phyloP scores from a whole-genome alignment of 371 early-diverging fungal species.

The Scutellospora calospora region DNA sequence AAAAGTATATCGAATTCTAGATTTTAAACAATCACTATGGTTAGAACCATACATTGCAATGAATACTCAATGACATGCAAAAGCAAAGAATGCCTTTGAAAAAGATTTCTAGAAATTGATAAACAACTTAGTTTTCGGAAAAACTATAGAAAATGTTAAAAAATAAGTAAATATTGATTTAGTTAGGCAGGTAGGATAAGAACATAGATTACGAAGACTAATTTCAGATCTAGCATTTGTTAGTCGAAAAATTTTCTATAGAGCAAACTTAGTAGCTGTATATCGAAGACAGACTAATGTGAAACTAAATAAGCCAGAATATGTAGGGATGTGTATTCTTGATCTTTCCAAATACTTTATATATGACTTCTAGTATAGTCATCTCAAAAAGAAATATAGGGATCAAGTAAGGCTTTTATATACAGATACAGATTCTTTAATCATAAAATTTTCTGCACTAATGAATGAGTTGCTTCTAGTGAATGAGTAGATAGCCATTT shows the following conservation, averaged over 20 bases:
- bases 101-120: conserved; percentile 39
- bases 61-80: neutral
- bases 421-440: conserved; percentile 40
- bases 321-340: conserved; percentile 25
- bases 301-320: conserved; percentile 33
- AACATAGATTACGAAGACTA: conserved; percentile 15
- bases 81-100: conserved; percentile 31
- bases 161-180: conserved; percentile 7
- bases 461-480: neutral
- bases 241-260: conserved; percentile 35
- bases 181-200: conserved; percentile 22
- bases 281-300: conserved; percentile 39
- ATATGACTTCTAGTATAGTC: conserved; percentile 26
- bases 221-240: conserved; percentile 34
- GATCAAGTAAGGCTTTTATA: conserved; percentile 21
- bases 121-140: conserved; percentile 35
- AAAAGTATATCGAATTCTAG: conserved; percentile 17
- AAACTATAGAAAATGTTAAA: conserved; percentile 29
- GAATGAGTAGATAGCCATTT: neutral
- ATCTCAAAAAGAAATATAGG: conserved; percentile 27
- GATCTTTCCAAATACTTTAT: conserved; percentile 33
- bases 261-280: conserved; percentile 32
- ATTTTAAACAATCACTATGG: conserved; percentile 24
- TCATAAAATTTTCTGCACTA: conserved; percentile 22
- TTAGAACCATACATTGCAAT: neutral